A percentile compares a stretch with the other conserved stretches of the same genome.
These are phyloP conservation scores for Penicillium brevicompactum DNA, from an alignment of 2,329 filamentous ascomycete species.

Conservation along the genomic window DNA sequence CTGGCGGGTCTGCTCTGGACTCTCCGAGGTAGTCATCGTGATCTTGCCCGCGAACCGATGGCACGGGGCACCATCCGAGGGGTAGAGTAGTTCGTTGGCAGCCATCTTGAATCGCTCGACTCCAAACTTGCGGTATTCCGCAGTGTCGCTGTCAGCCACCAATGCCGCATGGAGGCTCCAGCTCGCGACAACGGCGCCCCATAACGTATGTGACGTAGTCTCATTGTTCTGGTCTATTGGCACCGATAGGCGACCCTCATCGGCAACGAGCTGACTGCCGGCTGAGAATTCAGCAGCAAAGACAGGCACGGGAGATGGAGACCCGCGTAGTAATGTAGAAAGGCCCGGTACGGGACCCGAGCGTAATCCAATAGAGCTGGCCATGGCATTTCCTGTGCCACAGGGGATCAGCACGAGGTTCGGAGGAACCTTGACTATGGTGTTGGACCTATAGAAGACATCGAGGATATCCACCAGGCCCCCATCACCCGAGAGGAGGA, in stretches of 20 bases:
- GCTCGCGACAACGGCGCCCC: constrained; percentile 82
- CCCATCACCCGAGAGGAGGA: constrained; percentile 86
- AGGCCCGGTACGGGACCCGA: constrained; percentile 46
- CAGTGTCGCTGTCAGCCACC: constrained; percentile 88
- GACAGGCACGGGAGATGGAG: constrained; percentile 57
- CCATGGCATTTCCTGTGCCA: constrained; percentile 53
- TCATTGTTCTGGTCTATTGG: constrained; percentile 24
- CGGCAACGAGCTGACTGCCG: constrained; percentile 51
- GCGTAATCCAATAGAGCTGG: constrained; percentile 40
- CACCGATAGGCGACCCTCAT: constrained; percentile 49
- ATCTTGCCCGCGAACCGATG: constrained; percentile 62
- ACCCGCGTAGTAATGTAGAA: constrained; percentile 63
- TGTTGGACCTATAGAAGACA: constrained; percentile 47
- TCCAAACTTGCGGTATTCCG: constrained; percentile 76
- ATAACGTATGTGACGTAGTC: constrained; percentile 42
- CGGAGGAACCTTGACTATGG: constrained; percentile 49
- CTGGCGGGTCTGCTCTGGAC: constrained; percentile 18
- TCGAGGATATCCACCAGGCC: constrained; percentile 84
- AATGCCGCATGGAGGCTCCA: constrained; percentile 89
- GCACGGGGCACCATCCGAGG: constrained; percentile 52
- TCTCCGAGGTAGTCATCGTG: constrained; percentile 39
- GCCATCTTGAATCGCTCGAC: constrained; percentile 81
- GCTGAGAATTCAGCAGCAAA: constrained; percentile 65
- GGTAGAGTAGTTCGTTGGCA: constrained; percentile 71
- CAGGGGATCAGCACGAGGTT: constrained; percentile 58